Percentiles rank a stretch among this genome's conserved stretches.
Conservation (phyloP, 2,329 filamentous ascomycete species). For the Tolypocladium sp. region DNA sequence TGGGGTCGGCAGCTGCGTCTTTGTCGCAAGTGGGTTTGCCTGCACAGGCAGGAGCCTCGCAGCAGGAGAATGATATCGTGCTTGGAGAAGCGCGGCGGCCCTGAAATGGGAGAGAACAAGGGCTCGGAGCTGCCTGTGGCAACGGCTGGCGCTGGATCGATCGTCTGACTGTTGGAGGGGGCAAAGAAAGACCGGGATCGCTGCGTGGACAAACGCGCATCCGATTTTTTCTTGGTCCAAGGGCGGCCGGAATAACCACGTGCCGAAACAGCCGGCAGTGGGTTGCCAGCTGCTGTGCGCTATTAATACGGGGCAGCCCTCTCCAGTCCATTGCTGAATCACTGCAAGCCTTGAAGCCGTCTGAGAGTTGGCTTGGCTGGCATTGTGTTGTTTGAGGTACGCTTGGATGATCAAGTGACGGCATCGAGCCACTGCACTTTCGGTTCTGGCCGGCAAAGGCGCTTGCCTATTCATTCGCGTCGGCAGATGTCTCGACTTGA, state of each 20-base stretch:
- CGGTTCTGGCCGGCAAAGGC: not conserved
- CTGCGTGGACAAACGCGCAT: not conserved
- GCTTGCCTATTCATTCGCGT: not conserved
- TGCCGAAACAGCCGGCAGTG: not conserved
- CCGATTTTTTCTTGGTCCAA: conserved; percentile 1
- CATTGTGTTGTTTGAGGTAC: too few relatives aligned
- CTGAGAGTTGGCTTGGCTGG: too few relatives aligned
- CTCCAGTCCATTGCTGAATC: not conserved
- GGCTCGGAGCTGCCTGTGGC: not conserved
- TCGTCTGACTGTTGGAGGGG: not conserved
- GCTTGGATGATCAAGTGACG: not conserved
- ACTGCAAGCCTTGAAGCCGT: not conserved
- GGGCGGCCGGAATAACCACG: not conserved
- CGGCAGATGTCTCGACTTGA: not conserved
- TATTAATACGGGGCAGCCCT: not conserved
- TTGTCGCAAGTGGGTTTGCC: not conserved
- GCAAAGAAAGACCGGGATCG: not conserved
- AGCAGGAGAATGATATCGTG: not conserved
- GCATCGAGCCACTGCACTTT: not conserved
- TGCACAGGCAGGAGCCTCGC: not conserved
- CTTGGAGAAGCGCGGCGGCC: not conserved
- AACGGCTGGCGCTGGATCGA: not conserved
- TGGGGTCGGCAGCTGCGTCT: not conserved
- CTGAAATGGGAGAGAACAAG: not conserved
- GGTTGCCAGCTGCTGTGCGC: too few relatives aligned